Conservation (phyloP, 75 land plant genomes). For the Ceratopteris richardii region DNA sequence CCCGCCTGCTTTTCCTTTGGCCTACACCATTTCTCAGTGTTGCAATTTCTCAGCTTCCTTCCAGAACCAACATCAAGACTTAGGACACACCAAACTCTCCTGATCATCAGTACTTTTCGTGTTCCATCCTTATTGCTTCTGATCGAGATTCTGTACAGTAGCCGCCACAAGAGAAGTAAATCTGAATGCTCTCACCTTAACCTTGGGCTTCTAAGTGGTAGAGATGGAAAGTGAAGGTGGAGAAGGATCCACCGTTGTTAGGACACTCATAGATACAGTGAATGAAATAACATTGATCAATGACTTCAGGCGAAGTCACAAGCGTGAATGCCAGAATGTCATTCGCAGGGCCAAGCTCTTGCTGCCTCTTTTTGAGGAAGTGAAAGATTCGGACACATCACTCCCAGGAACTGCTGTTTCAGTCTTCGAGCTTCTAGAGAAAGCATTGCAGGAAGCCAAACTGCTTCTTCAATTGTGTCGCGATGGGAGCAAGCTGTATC, state of each 20-base stretch:
- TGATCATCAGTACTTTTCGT: no score
- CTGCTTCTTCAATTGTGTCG: slow-evolving; percentile 45
- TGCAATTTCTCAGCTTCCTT: no score
- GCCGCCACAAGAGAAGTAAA: no score
- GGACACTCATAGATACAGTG: slow-evolving; percentile 31
- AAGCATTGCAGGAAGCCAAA: slow-evolving; percentile 50
- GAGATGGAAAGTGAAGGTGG: neutral
- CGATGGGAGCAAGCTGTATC: slow-evolving; percentile 64
- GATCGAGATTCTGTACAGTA: no score
- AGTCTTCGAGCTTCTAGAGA: slow-evolving; percentile 29
- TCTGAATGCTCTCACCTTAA: no score
- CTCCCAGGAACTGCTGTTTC: slow-evolving; percentile 14
- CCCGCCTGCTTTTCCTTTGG: no score
- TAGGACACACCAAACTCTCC: no score
- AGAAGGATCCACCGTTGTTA: slow-evolving; percentile 6
- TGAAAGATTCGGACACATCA: slow-evolving; percentile 19
- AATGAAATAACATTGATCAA: slow-evolving; percentile 26
- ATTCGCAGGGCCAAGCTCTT: slow-evolving; percentile 50
- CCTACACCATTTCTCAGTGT: no score
- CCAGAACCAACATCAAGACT: no score
- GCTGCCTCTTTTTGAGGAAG: slow-evolving; percentile 58
- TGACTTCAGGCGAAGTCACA: slow-evolving; percentile 48
- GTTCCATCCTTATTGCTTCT: no score
- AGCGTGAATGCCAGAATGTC: slow-evolving; percentile 43
- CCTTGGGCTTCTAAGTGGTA: no score